These are phyloP conservation scores for Juncus inflexus DNA, from an alignment of 176 grass and related monocot genomes.

Conservation along the genomic window DNA sequence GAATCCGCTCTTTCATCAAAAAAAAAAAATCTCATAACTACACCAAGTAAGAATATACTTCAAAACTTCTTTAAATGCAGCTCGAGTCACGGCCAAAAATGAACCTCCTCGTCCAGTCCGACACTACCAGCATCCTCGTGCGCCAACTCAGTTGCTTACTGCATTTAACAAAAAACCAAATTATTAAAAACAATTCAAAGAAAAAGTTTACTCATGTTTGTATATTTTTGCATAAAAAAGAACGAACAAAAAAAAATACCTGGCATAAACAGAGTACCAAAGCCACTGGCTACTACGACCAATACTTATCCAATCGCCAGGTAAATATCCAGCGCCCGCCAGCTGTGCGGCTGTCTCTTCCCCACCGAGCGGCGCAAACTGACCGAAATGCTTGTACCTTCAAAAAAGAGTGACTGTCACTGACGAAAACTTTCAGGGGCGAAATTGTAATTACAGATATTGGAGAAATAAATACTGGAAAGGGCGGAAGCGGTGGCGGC, in stretches of 20 bases:
- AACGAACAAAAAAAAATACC: constrained; percentile 38
- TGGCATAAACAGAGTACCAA: constrained; percentile 94
- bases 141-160: constrained; percentile 97
- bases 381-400: constrained; percentile 88
- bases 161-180: constrained; percentile 24
- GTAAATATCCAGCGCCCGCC: neutral
- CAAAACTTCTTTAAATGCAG: constrained; percentile 53
- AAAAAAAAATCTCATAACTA: constrained; percentile 9
- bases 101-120: constrained; percentile 70
- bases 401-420: neutral
- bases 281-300: constrained; percentile 91
- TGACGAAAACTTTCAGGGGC: neutral
- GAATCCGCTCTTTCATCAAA: neutral
- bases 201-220: neutral
- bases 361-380: constrained; percentile 90
- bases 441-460: too few species aligned
- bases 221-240: constrained; percentile 16
- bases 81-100: constrained; percentile 96
- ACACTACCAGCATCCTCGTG: constrained; percentile 76
- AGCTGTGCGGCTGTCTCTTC: constrained; percentile 94
- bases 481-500: constrained; percentile 81
- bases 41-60: neutral
- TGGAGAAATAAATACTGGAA: constrained; percentile 51
- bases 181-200: constrained; percentile 1
- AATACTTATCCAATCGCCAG: constrained; percentile 92